These are phyloP conservation scores for Candida loeiensis DNA, from an alignment of 805 yeast genomes.

Conservation along the genomic window DNA sequence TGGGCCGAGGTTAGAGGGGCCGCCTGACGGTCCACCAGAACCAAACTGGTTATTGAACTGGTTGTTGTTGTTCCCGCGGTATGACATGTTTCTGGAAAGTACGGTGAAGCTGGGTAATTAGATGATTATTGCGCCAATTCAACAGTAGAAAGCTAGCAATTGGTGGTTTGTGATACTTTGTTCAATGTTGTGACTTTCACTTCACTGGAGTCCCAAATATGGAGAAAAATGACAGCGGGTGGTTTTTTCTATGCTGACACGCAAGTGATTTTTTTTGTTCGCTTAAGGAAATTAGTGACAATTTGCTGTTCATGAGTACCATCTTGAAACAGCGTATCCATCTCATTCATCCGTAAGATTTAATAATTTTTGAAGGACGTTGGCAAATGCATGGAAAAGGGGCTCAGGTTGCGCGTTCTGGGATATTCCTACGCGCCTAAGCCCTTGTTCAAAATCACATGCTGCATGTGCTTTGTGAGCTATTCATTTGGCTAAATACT, in stretches of 20 bases:
- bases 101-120: neutral
- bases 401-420: neutral
- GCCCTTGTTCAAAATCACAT: neutral
- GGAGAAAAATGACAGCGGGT: constrained; percentile 6
- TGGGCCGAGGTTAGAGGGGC: constrained; percentile 27
- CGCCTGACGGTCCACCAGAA: constrained; percentile 14
- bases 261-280: constrained; percentile 7
- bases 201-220: neutral
- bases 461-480: neutral
- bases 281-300: neutral
- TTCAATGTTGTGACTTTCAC: neutral
- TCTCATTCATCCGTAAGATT: too few relatives aligned
- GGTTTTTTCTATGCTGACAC: constrained; percentile 10
- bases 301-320: too few relatives aligned
- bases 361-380: too few relatives aligned
- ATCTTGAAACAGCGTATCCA: too few relatives aligned
- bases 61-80: constrained; percentile 36
- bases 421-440: neutral
- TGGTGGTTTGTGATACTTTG: neutral
- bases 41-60: constrained; percentile 40
- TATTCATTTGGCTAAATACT: neutral
- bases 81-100: constrained; percentile 28
- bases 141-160: neutral
- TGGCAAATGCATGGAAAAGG: neutral
- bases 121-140: neutral